A percentile compares a stretch with the other conserved stretches of the same genome.
Conservation (phyloP, 2,329 filamentous ascomycete species). For the Fusarium buxicola region DNA sequence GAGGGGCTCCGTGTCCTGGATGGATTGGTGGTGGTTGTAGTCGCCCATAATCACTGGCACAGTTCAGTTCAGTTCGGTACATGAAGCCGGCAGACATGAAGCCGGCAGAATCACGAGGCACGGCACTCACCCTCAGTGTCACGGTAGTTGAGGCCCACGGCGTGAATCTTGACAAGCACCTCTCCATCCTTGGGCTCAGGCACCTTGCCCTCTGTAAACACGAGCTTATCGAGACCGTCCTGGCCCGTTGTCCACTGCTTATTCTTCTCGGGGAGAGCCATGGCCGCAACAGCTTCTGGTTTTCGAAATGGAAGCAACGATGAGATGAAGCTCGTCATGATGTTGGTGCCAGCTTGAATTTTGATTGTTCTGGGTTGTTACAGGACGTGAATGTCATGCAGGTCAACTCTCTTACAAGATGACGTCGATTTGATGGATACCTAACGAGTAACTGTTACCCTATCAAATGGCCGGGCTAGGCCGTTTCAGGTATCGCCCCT, state of each 20-base stretch:
- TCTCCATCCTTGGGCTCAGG: constrained; percentile 63
- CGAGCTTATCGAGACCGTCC: constrained; percentile 67
- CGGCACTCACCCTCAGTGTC: constrained; percentile 59
- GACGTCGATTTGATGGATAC: constrained; percentile 33
- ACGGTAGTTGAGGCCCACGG: constrained; percentile 63
- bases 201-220: constrained; percentile 56
- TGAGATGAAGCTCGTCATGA: constrained; percentile 39
- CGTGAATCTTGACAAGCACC: constrained; percentile 60
- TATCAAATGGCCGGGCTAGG: constrained; percentile 30
- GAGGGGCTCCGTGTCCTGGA: constrained; percentile 55
- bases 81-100: no score
- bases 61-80: not conserved
- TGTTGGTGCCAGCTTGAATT: not conserved
- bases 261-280: constrained; percentile 43
- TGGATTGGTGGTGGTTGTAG: constrained; percentile 73
- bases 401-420: constrained; percentile 28
- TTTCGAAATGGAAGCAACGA: constrained; percentile 40
- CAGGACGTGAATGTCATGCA: no score
- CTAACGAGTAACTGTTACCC: constrained; percentile 12
- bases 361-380: no score
- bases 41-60: constrained; percentile 69
- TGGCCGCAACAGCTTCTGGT: constrained; percentile 13
- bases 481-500: constrained; percentile 25
- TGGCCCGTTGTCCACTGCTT: constrained; percentile 67
- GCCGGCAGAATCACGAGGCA: not conserved